A percentile compares a stretch with the other conserved stretches of the same genome.
Evolutionary conservation across 192 early-diverging fungal species (phyloP).

Genomic region (Rhizoclosmatium globosum): DNA sequence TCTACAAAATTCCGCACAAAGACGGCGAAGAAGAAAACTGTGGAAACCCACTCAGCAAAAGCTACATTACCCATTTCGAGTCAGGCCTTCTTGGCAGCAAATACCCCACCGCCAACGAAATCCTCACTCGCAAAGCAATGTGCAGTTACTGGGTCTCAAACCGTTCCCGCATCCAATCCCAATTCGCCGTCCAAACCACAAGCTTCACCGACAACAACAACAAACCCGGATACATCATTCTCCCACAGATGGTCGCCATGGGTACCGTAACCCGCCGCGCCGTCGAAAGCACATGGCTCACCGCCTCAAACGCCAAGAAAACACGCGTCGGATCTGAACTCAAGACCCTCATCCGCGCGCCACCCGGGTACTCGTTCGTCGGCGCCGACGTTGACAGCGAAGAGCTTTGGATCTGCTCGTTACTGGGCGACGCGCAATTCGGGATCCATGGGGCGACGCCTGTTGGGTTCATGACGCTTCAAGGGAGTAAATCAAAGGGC

Average conservation of each 20-base stretch:
- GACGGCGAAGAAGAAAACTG: slow-evolving; percentile 80
- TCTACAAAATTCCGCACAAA: slow-evolving; percentile 81
- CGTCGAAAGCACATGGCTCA: slow-evolving; percentile 94
- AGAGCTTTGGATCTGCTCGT: slow-evolving; percentile 95
- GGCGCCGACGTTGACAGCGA: slow-evolving; percentile 98
- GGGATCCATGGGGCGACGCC: slow-evolving; percentile 91
- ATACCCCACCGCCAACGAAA: slow-evolving; percentile 75
- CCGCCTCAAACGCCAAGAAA: slow-evolving; percentile 90
- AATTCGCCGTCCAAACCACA: slow-evolving; percentile 82
- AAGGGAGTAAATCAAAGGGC: slow-evolving; percentile 86
- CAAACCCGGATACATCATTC: slow-evolving; percentile 64
- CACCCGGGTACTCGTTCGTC: slow-evolving; percentile 83
- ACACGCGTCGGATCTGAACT: slow-evolving; percentile 94
- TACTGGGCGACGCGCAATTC: slow-evolving; percentile 95
- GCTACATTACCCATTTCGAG: slow-evolving; percentile 82
- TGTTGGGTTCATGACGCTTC: slow-evolving; percentile 97
- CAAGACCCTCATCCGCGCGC: slow-evolving; percentile 86
- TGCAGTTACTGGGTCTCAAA: slow-evolving; percentile 93
- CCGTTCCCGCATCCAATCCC: slow-evolving; percentile 78
- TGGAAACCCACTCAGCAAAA: slow-evolving; percentile 88
- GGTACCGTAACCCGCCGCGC: slow-evolving; percentile 95
- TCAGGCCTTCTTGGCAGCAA: slow-evolving; percentile 78
- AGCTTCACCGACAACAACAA: background rate
- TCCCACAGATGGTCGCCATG: slow-evolving; percentile 92
- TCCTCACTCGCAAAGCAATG: slow-evolving; percentile 76